Evolutionary conservation across 192 early-diverging fungal species (phyloP), one percentile per base, ranked within the genome.

Genomic region (Allomyces arbusculus): DNA sequence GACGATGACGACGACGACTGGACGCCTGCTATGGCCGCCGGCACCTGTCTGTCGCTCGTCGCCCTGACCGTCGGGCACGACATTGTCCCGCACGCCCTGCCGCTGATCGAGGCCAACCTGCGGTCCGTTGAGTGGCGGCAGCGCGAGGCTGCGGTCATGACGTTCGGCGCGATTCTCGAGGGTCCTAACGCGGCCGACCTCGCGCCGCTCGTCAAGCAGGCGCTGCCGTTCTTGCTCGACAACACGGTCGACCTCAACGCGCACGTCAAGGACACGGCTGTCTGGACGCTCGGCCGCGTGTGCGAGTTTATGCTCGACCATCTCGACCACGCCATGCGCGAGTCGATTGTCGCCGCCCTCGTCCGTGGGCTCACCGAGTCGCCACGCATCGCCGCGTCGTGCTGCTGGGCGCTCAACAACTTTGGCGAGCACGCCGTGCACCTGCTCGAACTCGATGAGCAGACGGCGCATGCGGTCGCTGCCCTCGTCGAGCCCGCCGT

Each of bases 1-100:
- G 94, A 97, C 58, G 92, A 94, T 22, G 97, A 97, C 69, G 97
- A 95, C 67, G 97, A 99, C 72, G 95, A 97, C 75, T 99, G 95
- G 95, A 97, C 90, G 73, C 82, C 92, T 55, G 85, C 91, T 7
- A 99, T 99, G 97, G 94, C 95, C 24, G 91, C 97, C 24, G 89
- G 89, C 23, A 97, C 95, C 10, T 97, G 95, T 69, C 76, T 99
- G 67, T 80, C 90, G 10, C 78, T 94, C 63, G 82, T 94, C 45
- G 89, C 95, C 11, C 87, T 82, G 69, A 87, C 84, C 45, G 84
- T 92, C n/a, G 82, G 80, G 61, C 84, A 91, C 69, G 72, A 74
- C 14, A 89, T 96, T 67, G 89, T 99, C 62, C 69, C 74, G 11
- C 86, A 83, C 5, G 87, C 97, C 22, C 83, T 97, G 64, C 86